Conservation (phyloP, 495 filamentous ascomycete species). For the Xylaria venustula region DNA sequence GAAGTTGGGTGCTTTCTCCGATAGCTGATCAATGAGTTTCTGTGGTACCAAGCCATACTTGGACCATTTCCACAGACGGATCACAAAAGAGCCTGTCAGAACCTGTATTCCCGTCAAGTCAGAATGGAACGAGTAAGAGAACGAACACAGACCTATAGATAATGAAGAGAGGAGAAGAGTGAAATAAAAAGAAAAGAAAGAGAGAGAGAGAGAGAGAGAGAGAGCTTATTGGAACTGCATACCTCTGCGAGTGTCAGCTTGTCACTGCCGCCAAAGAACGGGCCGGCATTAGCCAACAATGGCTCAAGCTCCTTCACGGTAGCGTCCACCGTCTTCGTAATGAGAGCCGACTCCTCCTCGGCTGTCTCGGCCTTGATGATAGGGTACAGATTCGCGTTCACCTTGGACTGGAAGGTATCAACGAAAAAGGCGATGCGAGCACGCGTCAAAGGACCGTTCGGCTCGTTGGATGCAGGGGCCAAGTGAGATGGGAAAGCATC, state of each 20-base stretch:
- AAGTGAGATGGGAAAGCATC: constrained; percentile 50
- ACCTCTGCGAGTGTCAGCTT: constrained; percentile 79
- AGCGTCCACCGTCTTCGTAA: constrained; percentile 47
- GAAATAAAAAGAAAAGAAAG: neutral
- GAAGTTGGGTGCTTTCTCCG: constrained; percentile 61
- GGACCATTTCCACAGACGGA: constrained; percentile 54
- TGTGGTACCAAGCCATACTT: constrained; percentile 54
- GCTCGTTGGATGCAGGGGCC: constrained; percentile 44
- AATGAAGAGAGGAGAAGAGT: neutral
- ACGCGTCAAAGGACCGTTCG: constrained; percentile 50
- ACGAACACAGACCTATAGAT: no score
- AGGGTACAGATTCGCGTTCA: constrained; percentile 45
- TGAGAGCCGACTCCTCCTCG: constrained; percentile 37
- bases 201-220: neutral
- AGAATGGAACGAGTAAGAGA: no score
- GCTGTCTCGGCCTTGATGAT: constrained; percentile 38
- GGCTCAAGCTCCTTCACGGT: constrained; percentile 76
- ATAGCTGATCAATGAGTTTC: constrained; percentile 45
- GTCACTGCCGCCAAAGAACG: constrained; percentile 79
- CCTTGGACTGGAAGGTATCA: constrained; percentile 69
- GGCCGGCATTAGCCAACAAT: constrained; percentile 60
- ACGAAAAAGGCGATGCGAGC: constrained; percentile 74
- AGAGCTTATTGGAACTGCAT: constrained; percentile 19
- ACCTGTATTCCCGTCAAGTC: constrained; percentile 38
- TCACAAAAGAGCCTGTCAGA: constrained; percentile 64